These are phyloP conservation scores for Patellaria atrata DNA, from an alignment of 495 filamentous ascomycete species.

Conservation along the genomic window DNA sequence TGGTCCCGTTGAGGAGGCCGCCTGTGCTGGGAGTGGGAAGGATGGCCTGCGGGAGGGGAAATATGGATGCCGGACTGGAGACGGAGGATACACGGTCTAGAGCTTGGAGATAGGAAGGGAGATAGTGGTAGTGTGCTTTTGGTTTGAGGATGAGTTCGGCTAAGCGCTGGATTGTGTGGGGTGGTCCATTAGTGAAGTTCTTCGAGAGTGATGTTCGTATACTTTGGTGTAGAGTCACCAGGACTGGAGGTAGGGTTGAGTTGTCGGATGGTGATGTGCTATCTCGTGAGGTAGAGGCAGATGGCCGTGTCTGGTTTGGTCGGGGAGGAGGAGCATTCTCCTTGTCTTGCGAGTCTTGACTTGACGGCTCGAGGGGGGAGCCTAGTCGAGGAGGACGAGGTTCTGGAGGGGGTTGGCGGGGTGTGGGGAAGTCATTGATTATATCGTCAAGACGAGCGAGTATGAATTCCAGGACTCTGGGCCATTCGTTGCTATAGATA, in stretches of 20 bases:
- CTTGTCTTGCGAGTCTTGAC: conserved; percentile 31
- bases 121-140: conserved; percentile 58
- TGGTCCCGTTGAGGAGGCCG: conserved; percentile 27
- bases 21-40: conserved; percentile 27
- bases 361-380: conserved; percentile 12
- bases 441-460: conserved; percentile 24
- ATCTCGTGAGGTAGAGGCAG: conserved; percentile 17
- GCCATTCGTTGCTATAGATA: conserved; percentile 26
- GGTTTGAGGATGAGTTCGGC: conserved; percentile 79
- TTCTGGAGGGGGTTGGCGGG: conserved; percentile 14
- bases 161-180: conserved; percentile 85
- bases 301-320: conserved; percentile 21
- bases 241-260: conserved; percentile 8
- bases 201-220: conserved; percentile 52
- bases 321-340: conserved; percentile 38
- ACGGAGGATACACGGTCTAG: conserved; percentile 86
- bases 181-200: conserved; percentile 60
- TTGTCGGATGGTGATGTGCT: conserved; percentile 10
- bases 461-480: conserved; percentile 22
- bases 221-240: conserved; percentile 46
- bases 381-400: conserved; percentile 22
- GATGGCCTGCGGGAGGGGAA: conserved; percentile 62
- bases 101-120: conserved; percentile 76
- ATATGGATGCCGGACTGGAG: conserved; percentile 63
- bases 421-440: conserved; percentile 26